Evolutionary conservation across 768 basidiomycete genomes (phyloP).

Genomic region (Cubamyces sp.): DNA sequence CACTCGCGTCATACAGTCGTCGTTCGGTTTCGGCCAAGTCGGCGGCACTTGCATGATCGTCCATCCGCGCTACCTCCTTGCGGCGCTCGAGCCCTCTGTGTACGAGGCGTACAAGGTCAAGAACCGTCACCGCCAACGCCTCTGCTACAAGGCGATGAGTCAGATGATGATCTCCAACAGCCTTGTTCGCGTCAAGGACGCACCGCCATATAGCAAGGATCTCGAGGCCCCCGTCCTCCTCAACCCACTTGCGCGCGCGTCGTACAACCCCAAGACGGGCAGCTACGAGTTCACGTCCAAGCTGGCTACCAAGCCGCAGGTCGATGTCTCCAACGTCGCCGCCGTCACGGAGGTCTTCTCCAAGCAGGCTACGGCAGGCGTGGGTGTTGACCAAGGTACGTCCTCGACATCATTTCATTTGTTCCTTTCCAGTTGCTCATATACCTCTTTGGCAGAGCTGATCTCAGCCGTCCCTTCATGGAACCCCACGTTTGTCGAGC

Average conservation of each 20-base stretch:
- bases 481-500: slow-evolving; percentile 83
- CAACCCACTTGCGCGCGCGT: slow-evolving; percentile 90
- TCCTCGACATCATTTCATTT: slow-evolving; percentile 3
- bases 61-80: slow-evolving; percentile 91
- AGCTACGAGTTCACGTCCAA: slow-evolving; percentile 80
- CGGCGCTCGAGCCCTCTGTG: slow-evolving; percentile 73
- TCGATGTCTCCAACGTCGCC: slow-evolving; percentile 70
- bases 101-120: slow-evolving; percentile 78
- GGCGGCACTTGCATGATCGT: slow-evolving; percentile 89
- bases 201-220: slow-evolving; percentile 85
- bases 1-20: slow-evolving; percentile 57
- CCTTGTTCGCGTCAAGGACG: slow-evolving; percentile 93
- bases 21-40: slow-evolving; percentile 98
- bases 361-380: slow-evolving; percentile 60
- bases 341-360: slow-evolving; percentile 61
- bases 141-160: slow-evolving; percentile 89
- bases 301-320: slow-evolving; percentile 51
- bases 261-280: slow-evolving; percentile 80
- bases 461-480: slow-evolving; percentile 91
- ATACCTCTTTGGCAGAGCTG: slow-evolving; percentile 57
- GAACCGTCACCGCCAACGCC: slow-evolving; percentile 66
- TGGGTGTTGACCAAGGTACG: slow-evolving; percentile 89
- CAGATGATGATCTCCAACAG: slow-evolving; percentile 95
- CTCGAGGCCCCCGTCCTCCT: slow-evolving; percentile 86
- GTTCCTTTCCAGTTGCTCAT: slow-evolving; percentile 16